Conservation (phyloP, 495 filamentous ascomycete genomes). For the Evansstolkia leycettana region DNA sequence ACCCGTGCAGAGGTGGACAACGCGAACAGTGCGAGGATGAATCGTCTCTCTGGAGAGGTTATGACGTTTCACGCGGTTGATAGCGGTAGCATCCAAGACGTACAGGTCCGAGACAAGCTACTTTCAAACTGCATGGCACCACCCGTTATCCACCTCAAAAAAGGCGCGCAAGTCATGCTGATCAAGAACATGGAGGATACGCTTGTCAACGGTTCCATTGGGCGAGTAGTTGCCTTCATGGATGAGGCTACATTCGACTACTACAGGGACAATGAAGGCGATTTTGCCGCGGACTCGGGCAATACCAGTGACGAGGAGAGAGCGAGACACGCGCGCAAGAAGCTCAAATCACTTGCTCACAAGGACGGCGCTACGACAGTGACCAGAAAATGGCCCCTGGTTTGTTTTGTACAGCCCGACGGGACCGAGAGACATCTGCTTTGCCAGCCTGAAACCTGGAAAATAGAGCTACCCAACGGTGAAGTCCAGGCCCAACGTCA, state of each 20-base stretch:
- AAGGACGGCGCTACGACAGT: slow-evolving; percentile 19
- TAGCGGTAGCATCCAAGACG: slow-evolving; percentile 60
- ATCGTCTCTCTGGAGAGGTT: slow-evolving; percentile 50
- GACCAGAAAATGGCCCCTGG: slow-evolving; percentile 58
- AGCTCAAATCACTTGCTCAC: slow-evolving; percentile 32
- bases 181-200: slow-evolving; percentile 97
- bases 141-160: slow-evolving; percentile 61
- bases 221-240: slow-evolving; percentile 79
- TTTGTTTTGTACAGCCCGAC: slow-evolving; percentile 68
- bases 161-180: slow-evolving; percentile 95
- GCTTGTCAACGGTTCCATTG: slow-evolving; percentile 88
- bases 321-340: slow-evolving; percentile 30
- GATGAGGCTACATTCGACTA: slow-evolving; percentile 62
- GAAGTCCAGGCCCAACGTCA: slow-evolving; percentile 74
- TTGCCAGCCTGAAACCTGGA: slow-evolving; percentile 82
- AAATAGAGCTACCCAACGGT: slow-evolving; percentile 89
- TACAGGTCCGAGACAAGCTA: slow-evolving; percentile 56
- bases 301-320: slow-evolving; percentile 32
- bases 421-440: slow-evolving; percentile 67
- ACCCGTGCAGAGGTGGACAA: slow-evolving; percentile 82
- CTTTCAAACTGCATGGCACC: slow-evolving; percentile 91
- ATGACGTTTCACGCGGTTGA: slow-evolving; percentile 62
- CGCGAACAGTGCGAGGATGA: slow-evolving; percentile 68
- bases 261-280: slow-evolving; percentile 43
- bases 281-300: slow-evolving; percentile 29